These are phyloP conservation scores for Gomphus bonarii DNA, from an alignment of 1,284 basidiomycete species.

Conservation along the genomic window DNA sequence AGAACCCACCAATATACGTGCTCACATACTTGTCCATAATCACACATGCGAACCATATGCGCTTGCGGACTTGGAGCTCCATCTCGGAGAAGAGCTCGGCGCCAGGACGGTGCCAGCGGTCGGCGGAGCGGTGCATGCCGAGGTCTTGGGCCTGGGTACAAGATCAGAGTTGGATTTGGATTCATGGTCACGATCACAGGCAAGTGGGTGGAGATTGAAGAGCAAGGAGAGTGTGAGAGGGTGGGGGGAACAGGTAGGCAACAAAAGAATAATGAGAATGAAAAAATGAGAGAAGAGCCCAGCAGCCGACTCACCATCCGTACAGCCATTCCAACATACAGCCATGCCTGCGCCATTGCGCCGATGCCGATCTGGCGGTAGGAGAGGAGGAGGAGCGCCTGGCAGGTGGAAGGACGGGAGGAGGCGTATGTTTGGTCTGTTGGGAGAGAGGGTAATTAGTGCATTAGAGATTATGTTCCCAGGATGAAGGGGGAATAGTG, in stretches of 20 bases:
- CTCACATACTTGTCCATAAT: slow-evolving; percentile 75
- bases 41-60: slow-evolving; percentile 77
- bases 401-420: slow-evolving; percentile 58
- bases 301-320: slow-evolving; percentile 34
- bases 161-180: too few species aligned
- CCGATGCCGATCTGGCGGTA: slow-evolving; percentile 81
- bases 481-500: too few species aligned
- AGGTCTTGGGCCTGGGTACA: slow-evolving; percentile 60
- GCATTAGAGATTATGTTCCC: too few species aligned
- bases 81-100: slow-evolving; percentile 49
- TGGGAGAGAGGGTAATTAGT: not conserved
- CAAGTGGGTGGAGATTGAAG: too few species aligned
- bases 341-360: slow-evolving; percentile 81
- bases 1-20: slow-evolving; percentile 56
- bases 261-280: not conserved
- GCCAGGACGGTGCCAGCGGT: slow-evolving; percentile 56
- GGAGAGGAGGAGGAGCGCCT: slow-evolving; percentile 68
- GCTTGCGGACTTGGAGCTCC: slow-evolving; percentile 63
- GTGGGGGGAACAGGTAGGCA: too few species aligned
- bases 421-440: slow-evolving; percentile 50
- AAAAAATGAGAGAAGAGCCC: too few species aligned
- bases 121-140: slow-evolving; percentile 74
- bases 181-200: too few species aligned
- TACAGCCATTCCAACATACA: slow-evolving; percentile 69
- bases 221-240: too few species aligned